Evolutionary conservation across 108 stramenopile species (phyloP).

Genomic region (Cyclotella choctawhatcheeana): DNA sequence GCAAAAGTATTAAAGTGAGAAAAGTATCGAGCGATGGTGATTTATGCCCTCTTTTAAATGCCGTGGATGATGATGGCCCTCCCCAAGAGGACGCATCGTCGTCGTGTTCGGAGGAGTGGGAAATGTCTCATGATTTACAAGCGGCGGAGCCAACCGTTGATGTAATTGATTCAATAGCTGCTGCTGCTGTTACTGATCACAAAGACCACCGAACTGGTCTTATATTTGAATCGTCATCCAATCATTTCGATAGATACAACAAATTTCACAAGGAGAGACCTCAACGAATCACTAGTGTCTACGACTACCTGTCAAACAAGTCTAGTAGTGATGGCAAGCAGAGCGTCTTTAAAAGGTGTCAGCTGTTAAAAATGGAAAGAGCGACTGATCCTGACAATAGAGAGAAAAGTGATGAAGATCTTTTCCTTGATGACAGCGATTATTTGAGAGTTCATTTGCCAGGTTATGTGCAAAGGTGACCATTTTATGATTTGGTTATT

Average conservation of each 20-base stretch:
- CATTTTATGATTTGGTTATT: neutral
- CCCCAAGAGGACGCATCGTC: constrained; percentile 4
- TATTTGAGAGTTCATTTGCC: constrained; percentile 55
- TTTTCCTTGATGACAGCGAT: constrained; percentile 45
- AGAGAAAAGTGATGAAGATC: neutral
- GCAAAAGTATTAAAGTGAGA: neutral
- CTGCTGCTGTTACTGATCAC: neutral
- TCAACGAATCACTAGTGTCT: constrained; percentile 30
- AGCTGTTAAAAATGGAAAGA: constrained; percentile 10
- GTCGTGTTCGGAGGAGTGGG: neutral
- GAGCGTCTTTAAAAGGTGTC: constrained; percentile 29
- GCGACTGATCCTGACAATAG: neutral
- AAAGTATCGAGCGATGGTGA: neutral
- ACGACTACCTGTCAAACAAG: constrained; percentile 33
- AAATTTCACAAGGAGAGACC: constrained; percentile 56
- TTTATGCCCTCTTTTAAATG: neutral
- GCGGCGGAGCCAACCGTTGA: neutral
- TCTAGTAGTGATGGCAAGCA: constrained; percentile 7
- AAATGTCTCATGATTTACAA: neutral
- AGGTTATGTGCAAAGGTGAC: constrained; percentile 56
- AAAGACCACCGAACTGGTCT: constrained; percentile 42
- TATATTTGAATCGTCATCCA: constrained; percentile 42
- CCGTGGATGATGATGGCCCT: neutral
- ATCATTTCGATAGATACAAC: constrained; percentile 54
- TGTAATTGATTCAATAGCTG: neutral